Evolutionary conservation across 2,329 filamentous ascomycete genomes (phyloP), one percentile per base, ranked within the genome.

Genomic region (Monilinia laxa): DNA sequence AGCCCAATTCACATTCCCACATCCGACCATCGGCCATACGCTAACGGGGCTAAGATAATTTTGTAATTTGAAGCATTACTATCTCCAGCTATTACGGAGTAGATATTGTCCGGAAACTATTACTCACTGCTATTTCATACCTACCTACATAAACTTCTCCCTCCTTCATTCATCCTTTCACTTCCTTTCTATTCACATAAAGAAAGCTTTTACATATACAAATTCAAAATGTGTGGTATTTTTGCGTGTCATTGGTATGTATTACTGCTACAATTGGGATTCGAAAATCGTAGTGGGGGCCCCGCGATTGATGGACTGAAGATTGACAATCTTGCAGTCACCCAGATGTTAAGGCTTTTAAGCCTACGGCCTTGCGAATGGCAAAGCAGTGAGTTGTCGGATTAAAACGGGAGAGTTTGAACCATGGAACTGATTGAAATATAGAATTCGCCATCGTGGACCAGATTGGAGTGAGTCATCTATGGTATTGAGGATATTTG

Each of bases 321-420:
- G 87, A 82, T 93, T 98, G 78, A 93, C 45, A 53, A 40, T 25
- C 57, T 1, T 53, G 28, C 16, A 67, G 65, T 64, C 65, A 67
- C 54, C 65, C 94, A 71, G 91, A 97, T 86, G 92, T 97, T 76
- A 88, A 91, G 77, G 93, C 93, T 77, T 98, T 98, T 85, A 97
- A 97, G 87, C 90, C 94, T 62, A 94, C 90, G 70, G 94, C 94
- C 77, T 85, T 98, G 80, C 90, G 90, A 81, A 90, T 98, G 82
- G 89, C 93, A 73, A 97, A 97, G 85, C 90, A 92, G 92, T 96
- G 97, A 77, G 65, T 64, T 1, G 5, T 18, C 7, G 20, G 3
- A 10, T 28, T 18, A n/a, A 3, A 12, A 9, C 5, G 10, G 2
- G 18, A 18, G 38, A 18, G 35, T 51, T 57, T 20, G 59, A 4